Conservation (phyloP, 1,139 yeast genomes). For the Suhomyces bribrorum region DNA sequence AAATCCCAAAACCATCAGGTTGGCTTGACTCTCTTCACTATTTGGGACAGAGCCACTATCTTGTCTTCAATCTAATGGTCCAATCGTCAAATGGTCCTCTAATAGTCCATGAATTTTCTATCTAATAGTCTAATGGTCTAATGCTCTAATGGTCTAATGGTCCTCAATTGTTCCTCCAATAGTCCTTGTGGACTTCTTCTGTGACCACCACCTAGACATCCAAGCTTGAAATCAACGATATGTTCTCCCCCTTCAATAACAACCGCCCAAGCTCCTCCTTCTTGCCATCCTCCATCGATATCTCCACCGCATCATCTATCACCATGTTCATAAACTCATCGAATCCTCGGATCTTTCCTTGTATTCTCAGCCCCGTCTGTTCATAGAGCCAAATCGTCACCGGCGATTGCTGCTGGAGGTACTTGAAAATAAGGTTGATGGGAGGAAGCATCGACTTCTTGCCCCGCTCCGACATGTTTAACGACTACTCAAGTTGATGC, state of each 20-base stretch:
- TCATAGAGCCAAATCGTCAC: conserved; percentile 90
- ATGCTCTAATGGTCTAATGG: too few relatives aligned
- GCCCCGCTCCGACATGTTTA: conserved; percentile 13
- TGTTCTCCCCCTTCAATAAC: conserved; percentile 89
- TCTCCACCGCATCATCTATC: conserved; percentile 84
- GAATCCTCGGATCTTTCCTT: conserved; percentile 86
- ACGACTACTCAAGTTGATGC: neutral
- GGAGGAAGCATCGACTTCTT: conserved; percentile 72
- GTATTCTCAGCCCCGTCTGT: conserved; percentile 74
- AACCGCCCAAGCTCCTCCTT: conserved; percentile 52
- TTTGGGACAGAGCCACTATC: too few relatives aligned
- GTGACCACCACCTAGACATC: too few relatives aligned
- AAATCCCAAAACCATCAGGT: too few relatives aligned
- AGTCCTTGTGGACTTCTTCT: too few relatives aligned
- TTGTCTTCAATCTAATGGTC: too few relatives aligned
- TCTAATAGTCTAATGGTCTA: too few relatives aligned
- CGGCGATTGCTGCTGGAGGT: conserved; percentile 74
- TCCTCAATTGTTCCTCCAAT: too few relatives aligned
- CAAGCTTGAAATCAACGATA: conserved; percentile 70
- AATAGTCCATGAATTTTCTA: too few relatives aligned
- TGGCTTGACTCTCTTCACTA: too few relatives aligned
- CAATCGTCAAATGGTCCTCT: too few relatives aligned
- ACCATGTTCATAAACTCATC: conserved; percentile 98
- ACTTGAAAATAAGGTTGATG: conserved; percentile 84
- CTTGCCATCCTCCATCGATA: conserved; percentile 47